Evolutionary conservation across 2,329 filamentous ascomycete species (phyloP).

Genomic region (Alternaria arborescens): DNA sequence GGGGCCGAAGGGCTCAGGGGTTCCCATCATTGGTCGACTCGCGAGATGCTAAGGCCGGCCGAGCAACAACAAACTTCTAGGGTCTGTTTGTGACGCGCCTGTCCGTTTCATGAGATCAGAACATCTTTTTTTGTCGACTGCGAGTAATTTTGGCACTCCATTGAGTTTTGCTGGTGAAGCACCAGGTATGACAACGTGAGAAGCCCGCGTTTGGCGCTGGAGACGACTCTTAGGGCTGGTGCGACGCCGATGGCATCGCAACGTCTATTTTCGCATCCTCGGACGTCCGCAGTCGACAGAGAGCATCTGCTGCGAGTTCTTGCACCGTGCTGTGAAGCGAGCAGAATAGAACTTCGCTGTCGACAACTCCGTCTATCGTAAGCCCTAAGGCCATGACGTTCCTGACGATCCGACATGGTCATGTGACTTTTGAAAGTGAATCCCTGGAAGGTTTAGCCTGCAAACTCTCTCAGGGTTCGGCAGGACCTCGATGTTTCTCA

Average conservation of each 20-base stretch:
- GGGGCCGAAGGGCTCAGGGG: constrained; percentile 39
- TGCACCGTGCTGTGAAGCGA: not conserved
- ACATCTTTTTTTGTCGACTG: constrained; percentile 24
- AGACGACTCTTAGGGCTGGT: not conserved
- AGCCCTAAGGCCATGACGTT: not conserved
- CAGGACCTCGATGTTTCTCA: not conserved
- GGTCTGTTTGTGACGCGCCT: constrained; percentile 25
- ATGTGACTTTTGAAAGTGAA: constrained; percentile 9
- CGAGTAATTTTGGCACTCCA: not conserved
- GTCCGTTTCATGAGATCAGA: constrained; percentile 22
- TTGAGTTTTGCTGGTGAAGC: constrained; percentile 1
- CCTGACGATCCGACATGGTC: constrained; percentile 3
- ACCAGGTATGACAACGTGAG: not conserved
- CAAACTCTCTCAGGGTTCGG: constrained; percentile 7
- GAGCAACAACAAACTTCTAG: constrained; percentile 26
- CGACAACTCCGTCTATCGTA: not conserved
- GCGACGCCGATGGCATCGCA: constrained; percentile 2
- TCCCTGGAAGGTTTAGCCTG: not conserved
- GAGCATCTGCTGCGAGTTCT: not conserved
- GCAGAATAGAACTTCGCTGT: not conserved
- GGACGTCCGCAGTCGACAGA: constrained; percentile 1
- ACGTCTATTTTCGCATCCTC: constrained; percentile 16
- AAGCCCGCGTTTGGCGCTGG: not conserved
- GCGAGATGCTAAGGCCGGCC: constrained; percentile 8
- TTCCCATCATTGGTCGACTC: constrained; percentile 27